Evolutionary conservation across 345 rosid species (phyloP), one percentile per base, ranked within the genome.

Genomic region (Syzygium aromaticum): DNA sequence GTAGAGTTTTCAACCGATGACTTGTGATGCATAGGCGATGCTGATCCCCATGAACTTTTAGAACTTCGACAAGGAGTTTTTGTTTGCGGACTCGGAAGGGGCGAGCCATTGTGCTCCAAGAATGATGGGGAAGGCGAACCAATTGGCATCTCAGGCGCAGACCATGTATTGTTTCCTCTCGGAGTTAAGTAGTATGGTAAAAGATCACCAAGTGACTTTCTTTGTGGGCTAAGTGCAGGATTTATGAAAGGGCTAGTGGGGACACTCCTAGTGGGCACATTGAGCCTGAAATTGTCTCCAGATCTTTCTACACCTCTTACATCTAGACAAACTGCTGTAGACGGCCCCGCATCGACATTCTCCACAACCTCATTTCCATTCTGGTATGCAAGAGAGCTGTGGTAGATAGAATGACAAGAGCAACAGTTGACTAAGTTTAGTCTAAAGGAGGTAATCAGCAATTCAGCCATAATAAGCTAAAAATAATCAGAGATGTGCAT

Each of bases 91-190:
- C 97, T 96, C n/a, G 93, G 94, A 86, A 92, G 93, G 0, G 99
- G 98, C 54, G 99, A 94, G 86, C 46, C 49, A 73, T 17, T 9
- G 25, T 73, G 77, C 92, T 53, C 95, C 98, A 28, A 90, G 85
- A 86, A 96, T 96, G 96, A 94, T 49, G 96, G 95, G 33, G 96
- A 94, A 89, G 93, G 93, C 13, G 89, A 91, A 19, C 94, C 95
- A 6, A 94, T 77, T 4, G 93, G 92, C 96, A 94, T 94, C 92
- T 96, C 99, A 0, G 96, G 97, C 2, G 98, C 95, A 28, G 99
- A 96, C 98, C 99, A 98, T 6, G 88, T 95, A 90, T 92, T 94
- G 87, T 90, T 92, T 87, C 92, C 93, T 84, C 86, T 88, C 11
- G 95, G 93, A 87, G 91, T 90, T 87, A 90, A 59, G 54, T 89